Evolutionary conservation across 352 stramenopile species (phyloP), one percentile per base, ranked within the genome.

Genomic region (Phytopythium ostracodes): DNA sequence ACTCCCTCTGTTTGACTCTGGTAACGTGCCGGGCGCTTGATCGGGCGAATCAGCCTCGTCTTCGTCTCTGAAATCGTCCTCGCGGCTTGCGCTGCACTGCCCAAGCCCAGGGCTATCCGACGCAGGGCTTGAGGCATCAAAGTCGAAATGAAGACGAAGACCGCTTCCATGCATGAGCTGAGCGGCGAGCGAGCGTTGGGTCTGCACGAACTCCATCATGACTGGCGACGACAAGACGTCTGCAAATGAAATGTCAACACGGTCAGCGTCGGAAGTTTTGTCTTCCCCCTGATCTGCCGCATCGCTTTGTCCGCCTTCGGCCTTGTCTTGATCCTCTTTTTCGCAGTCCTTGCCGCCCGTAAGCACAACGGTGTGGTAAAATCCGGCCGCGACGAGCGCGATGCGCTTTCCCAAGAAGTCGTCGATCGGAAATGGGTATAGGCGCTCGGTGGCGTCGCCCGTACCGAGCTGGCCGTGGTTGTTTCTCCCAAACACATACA

Each of bases 401-500:
- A 98, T 74, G 35, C 87, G 77, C 43, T 97, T 96, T 0, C 89
- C 92, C 7, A 96, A 67, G 64, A 98, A 98, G 31, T 89, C 79
- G 57, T 97, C 89, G 40, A 98, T 84, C 11, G 88, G 77, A 27
- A 84, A 93, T 1, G 92, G 92, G 62, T 80, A 91, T 18, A 96
- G 31, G 4, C 89, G 83, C 65, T 98, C 93, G 25, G 75, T 92
- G 1, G 85, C 92, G 57, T 98, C 93, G 0, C 91, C 91, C 0
- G 89, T 98, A 9, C 91, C 93, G 1, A 98, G 66, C 69, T 98
- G 93, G 0, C 94, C 94, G 49, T 98, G 92, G 55, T 98, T 98
- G 61, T 98, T 98, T n/a, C 91, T 71, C 7, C 92, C 92, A 71
- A 97, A 98, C 0, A 98, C 93, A 62, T 93, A 98, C 38, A 98